A percentile compares a stretch with the other conserved stretches of the same genome.
Conservation (phyloP, 1,284 basidiomycete species). For the Vanrija sp. region DNA sequence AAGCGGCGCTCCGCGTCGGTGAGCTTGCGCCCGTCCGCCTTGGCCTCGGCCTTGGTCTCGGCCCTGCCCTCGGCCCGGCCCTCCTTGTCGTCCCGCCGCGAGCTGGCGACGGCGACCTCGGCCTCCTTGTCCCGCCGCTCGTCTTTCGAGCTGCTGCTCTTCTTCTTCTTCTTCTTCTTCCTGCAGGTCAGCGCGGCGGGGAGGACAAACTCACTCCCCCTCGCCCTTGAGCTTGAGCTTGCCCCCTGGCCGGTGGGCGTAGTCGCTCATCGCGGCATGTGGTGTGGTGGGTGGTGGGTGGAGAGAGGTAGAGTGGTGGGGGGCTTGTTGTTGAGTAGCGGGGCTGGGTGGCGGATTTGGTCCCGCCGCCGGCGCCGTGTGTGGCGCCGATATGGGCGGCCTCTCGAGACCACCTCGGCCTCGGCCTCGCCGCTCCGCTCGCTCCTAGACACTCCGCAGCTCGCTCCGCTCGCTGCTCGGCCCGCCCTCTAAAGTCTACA, state of each 20-base stretch:
- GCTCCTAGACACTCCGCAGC: background rate
- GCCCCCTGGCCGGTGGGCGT: conserved; percentile 79
- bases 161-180: conserved; percentile 68
- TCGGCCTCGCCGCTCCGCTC: background rate
- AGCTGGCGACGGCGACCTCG: conserved; percentile 41
- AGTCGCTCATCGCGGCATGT: conserved; percentile 59
- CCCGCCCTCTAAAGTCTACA: background rate
- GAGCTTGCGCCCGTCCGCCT: conserved; percentile 49
- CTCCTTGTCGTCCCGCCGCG: conserved; percentile 45
- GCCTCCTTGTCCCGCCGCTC: conserved; percentile 25
- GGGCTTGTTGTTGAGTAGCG: background rate
- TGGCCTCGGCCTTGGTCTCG: background rate
- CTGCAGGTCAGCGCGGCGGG: background rate
- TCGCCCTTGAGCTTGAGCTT: conserved; percentile 83
- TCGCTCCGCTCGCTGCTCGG: background rate
- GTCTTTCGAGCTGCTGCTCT: conserved; percentile 59
- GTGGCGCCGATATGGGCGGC: background rate
- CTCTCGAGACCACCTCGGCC: background rate
- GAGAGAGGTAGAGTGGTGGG: background rate
- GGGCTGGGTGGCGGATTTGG: background rate
- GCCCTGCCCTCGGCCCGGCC: conserved; percentile 32
- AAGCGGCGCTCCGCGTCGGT: conserved; percentile 88
- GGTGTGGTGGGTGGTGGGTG: background rate
- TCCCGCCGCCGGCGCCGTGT: background rate
- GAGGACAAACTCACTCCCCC: conserved; percentile 58